Percentiles rank a stretch among this genome's conserved stretches.
Evolutionary conservation across 1,284 basidiomycete genomes (phyloP).

Genomic region (Trichosporon inkin): DNA sequence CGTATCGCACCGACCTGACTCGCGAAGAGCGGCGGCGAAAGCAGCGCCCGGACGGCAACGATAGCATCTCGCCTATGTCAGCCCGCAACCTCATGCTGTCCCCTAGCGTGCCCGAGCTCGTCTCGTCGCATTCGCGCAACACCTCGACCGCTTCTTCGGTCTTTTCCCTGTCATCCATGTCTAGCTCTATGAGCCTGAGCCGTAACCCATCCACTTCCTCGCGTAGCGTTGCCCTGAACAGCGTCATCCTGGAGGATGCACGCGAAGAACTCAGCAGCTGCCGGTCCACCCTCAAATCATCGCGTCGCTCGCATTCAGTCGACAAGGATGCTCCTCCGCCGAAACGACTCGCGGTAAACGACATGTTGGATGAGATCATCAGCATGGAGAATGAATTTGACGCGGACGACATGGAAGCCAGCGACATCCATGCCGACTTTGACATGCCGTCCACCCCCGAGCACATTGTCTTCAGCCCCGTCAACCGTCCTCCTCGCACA

Average conservation of each 20-base stretch:
- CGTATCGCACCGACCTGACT: conserved; percentile 15
- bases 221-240: conserved; percentile 26
- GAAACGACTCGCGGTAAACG: conserved; percentile 35
- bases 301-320: conserved; percentile 1
- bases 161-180: conserved; percentile 29
- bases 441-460: conserved; percentile 12
- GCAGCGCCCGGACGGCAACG: conserved; percentile 31
- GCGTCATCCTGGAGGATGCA: conserved; percentile 41
- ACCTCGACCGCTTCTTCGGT: conserved; percentile 34
- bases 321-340: conserved; percentile 23
- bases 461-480: conserved; percentile 29
- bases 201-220: conserved; percentile 36
- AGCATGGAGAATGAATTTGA: conserved; percentile 49
- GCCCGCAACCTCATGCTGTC: conserved; percentile 20
- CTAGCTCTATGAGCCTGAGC: conserved; percentile 25
- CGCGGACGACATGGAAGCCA: conserved; percentile 21
- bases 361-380: conserved; percentile 51
- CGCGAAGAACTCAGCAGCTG: conserved; percentile 1
- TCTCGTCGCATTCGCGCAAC: conserved; percentile 34
- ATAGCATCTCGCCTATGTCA: conserved; percentile 24
- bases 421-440: conserved; percentile 6
- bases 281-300: conserved; percentile 16
- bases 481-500: conserved; percentile 38
- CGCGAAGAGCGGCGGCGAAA: conserved; percentile 39
- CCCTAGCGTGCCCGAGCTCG: conserved; percentile 35